A percentile compares a stretch with the other conserved stretches of the same genome.
Conservation (phyloP, 148 eudicot species). For the Simmondsia chinensis region DNA sequence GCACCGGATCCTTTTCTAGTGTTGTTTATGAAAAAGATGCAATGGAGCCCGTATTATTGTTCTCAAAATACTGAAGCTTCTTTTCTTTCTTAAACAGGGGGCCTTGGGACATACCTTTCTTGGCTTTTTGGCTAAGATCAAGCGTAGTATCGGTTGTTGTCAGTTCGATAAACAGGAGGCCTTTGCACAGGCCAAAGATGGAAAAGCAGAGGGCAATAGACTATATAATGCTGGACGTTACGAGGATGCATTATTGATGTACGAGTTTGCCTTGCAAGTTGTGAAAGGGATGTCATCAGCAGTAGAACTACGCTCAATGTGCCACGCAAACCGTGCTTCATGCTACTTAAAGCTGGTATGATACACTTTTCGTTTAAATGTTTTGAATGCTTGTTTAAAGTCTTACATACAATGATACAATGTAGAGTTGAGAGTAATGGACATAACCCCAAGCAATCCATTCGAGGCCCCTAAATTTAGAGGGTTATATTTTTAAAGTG, state of each 20-base stretch:
- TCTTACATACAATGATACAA: too few relatives aligned
- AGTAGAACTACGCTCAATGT: conserved; percentile 77
- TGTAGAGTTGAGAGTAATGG: too few relatives aligned
- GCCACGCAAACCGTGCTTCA: conserved; percentile 68
- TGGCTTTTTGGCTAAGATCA: too few relatives aligned
- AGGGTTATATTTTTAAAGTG: too few relatives aligned
- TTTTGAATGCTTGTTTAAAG: too few relatives aligned
- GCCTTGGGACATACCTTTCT: too few relatives aligned
- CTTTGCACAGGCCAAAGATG: conserved; percentile 65
- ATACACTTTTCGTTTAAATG: neutral
- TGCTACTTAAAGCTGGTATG: conserved; percentile 80
- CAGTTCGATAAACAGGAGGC: too few relatives aligned
- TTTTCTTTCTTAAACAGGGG: conserved; percentile 27
- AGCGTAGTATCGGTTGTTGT: too few relatives aligned
- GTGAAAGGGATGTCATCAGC: conserved; percentile 51
- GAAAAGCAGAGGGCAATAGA: conserved; percentile 68
- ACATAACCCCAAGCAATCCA: too few relatives aligned
- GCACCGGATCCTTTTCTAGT: too few relatives aligned
- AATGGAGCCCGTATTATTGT: neutral
- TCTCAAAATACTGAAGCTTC: neutral
- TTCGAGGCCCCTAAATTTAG: too few relatives aligned
- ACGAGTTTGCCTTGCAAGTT: conserved; percentile 60
- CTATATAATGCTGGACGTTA: conserved; percentile 55
- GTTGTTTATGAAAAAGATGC: too few relatives aligned
- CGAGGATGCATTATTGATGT: conserved; percentile 73